Base-by-base conservation (phyloP, 371 early-diverging fungal species). In the Smittium culicis region DNA sequence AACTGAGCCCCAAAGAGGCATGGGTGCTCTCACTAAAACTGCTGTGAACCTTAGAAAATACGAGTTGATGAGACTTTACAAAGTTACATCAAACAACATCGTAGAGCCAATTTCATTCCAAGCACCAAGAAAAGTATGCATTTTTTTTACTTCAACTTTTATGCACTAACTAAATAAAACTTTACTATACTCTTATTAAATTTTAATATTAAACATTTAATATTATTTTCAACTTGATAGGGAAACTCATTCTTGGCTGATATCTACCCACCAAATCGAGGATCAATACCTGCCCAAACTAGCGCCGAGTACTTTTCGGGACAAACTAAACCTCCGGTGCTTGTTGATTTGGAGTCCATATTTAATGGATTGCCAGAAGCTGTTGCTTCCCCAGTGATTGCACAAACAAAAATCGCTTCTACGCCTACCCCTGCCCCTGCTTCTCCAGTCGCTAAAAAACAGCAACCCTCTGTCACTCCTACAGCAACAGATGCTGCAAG, bases 71-170 rank as follows among this genome's bases (percentile, higher is more conserved):
- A 80, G 96, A 61, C 91, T 93, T 35, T 97, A 83, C 82, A 96
- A 98, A 76, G 93, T 96, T 54, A 79, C 83, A 3, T 86, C 86
- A 67, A 85, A 84, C 54, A 75, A 79, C 61, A 69, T 88, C 67
- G 84, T 98, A 62, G 98, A 97, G 77, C 98, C 98, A 27, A 90
- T 98, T 65, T 90, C 92, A 31, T 95, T 98, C 81, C 89, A 84
- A 63, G 98, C 96, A 2, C 98, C 98, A n/a, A 81, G 98, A 73
- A 79, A 94, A 91, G 80, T n/a, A n/a, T n/a, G n/a, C n/a, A n/a
- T n/a, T n/a, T n/a, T n/a, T n/a, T n/a, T n/a, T n/a, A n/a, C n/a
- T n/a, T n/a, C n/a, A n/a, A n/a, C n/a, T n/a, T n/a, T n/a, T n/a
- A n/a, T n/a, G n/a, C n/a, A n/a, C n/a, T n/a, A n/a, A n/a, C n/a